A percentile compares a stretch with the other conserved stretches of the same genome.
Conservation (phyloP, 2,329 filamentous ascomycete genomes). For the Arachnomyces sp. region DNA sequence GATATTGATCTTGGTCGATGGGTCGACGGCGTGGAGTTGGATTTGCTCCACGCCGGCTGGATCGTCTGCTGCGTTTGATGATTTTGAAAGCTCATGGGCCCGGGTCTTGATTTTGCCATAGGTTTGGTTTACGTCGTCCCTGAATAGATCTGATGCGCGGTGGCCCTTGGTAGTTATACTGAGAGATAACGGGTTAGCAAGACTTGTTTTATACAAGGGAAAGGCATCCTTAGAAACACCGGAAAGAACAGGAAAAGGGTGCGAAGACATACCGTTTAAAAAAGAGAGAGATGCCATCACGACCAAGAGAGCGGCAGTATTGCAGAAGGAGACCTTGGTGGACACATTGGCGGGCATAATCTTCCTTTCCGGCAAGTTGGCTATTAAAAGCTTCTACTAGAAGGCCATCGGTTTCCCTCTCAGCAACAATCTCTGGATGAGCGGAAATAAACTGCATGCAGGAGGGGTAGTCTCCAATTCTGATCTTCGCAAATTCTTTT, state of each 20-base stretch:
- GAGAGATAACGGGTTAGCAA: constrained; percentile 1
- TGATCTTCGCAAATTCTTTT: constrained; percentile 75
- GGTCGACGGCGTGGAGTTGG: constrained; percentile 92
- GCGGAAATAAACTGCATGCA: constrained; percentile 70
- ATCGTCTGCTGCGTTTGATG: constrained; percentile 45
- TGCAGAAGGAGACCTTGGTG: constrained; percentile 89
- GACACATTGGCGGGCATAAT: constrained; percentile 77
- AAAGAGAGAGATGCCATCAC: constrained; percentile 82
- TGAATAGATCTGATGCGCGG: constrained; percentile 83
- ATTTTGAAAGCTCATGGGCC: constrained; percentile 62
- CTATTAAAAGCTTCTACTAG: constrained; percentile 87
- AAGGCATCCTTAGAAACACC: too few relatives aligned
- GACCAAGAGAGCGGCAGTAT: constrained; percentile 85
- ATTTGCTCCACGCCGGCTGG: constrained; percentile 81
- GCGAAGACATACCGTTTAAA: constrained; percentile 63
- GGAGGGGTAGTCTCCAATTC: constrained; percentile 62
- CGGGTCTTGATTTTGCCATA: constrained; percentile 75
- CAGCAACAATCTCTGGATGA: constrained; percentile 69
- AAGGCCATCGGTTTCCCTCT: constrained; percentile 84
- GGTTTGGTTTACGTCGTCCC: constrained; percentile 84
- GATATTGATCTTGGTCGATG: constrained; percentile 86
- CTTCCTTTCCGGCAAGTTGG: constrained; percentile 66
- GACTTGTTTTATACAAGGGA: constrained; percentile 9
- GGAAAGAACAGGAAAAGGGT: too few relatives aligned
- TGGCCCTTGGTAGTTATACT: constrained; percentile 79